A percentile compares a stretch with the other conserved stretches of the same genome.
phyloP scores from a whole-genome alignment of 768 basidiomycete species.

The Lentinula boryana region DNA sequence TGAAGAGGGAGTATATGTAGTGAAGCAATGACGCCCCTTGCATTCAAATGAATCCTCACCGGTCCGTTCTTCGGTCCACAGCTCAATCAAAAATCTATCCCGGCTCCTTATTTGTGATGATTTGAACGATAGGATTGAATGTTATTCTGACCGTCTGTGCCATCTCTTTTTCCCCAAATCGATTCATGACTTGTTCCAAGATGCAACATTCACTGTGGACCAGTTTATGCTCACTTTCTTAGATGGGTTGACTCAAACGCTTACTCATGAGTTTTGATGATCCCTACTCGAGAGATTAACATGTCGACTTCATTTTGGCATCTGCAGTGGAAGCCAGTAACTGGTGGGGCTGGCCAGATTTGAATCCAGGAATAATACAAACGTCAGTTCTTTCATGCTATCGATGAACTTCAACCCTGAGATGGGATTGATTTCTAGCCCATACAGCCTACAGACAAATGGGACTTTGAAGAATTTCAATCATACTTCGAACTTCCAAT shows the following conservation, averaged over 20 bases:
- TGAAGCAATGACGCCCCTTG: background rate
- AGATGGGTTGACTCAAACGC: slow-evolving; percentile 25
- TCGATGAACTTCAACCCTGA: no score
- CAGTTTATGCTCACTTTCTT: slow-evolving; percentile 30
- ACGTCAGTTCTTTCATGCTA: slow-evolving; percentile 26
- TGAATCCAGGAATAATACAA: slow-evolving; percentile 36
- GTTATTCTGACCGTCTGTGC: no score
- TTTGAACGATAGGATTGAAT: no score
- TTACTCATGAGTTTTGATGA: slow-evolving; percentile 24
- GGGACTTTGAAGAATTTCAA: slow-evolving; percentile 33
- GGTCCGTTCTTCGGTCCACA: no score
- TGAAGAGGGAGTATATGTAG: background rate
- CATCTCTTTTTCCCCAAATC: no score
- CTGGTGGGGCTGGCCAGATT: slow-evolving; percentile 35
- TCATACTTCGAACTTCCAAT: slow-evolving; percentile 35
- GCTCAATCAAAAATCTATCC: no score
- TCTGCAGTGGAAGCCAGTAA: slow-evolving; percentile 37
- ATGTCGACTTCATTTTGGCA: background rate
- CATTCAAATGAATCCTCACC: no score
- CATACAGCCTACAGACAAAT: slow-evolving; percentile 37
- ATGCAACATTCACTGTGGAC: slow-evolving; percentile 20
- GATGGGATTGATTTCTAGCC: no score
- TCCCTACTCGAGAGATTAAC: background rate
- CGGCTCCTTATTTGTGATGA: no score
- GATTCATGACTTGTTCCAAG: no score